These are phyloP conservation scores for Aurantiochytrium sp. DNA, from an alignment of 108 stramenopile genomes.

Conservation along the genomic window DNA sequence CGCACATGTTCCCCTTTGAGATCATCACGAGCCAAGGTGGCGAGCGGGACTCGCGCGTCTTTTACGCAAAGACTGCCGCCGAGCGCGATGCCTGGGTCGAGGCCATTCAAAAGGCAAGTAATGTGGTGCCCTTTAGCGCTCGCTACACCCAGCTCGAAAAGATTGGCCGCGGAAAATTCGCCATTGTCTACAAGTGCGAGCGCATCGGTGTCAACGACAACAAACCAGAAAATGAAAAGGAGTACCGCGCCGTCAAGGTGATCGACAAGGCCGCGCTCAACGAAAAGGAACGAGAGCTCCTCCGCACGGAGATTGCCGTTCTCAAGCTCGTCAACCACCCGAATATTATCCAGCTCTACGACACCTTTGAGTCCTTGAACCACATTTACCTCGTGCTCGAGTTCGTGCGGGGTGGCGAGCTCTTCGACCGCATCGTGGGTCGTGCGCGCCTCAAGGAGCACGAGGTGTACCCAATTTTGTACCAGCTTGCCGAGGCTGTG, in stretches of 20 bases:
- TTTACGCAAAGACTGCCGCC: constrained; percentile 24
- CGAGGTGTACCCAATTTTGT: constrained; percentile 34
- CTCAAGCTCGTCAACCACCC: constrained; percentile 43
- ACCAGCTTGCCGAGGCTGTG: constrained; percentile 42
- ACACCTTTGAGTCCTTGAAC: constrained; percentile 29
- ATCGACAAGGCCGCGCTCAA: constrained; percentile 36
- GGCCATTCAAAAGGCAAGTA: constrained; percentile 27
- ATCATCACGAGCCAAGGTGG: constrained; percentile 4
- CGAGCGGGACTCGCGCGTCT: neutral
- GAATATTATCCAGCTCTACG: constrained; percentile 36
- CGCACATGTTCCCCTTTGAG: constrained; percentile 12
- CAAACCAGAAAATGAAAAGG: constrained; percentile 13
- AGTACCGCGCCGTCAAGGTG: constrained; percentile 34
- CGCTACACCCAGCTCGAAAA: constrained; percentile 18
- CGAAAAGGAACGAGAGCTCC: constrained; percentile 30
- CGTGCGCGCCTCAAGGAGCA: constrained; percentile 42
- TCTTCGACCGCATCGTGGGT: constrained; percentile 55
- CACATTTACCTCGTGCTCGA: constrained; percentile 74
- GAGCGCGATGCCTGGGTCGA: constrained; percentile 39
- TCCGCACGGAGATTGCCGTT: constrained; percentile 42
- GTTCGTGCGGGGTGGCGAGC: constrained; percentile 66
- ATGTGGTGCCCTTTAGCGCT: constrained; percentile 36
- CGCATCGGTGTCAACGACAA: neutral
- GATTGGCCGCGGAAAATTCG: constrained; percentile 34
- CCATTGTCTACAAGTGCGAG: constrained; percentile 26